Evolutionary conservation across 192 early-diverging fungal genomes (phyloP).

Genomic region (Chytriomyces confervae): DNA sequence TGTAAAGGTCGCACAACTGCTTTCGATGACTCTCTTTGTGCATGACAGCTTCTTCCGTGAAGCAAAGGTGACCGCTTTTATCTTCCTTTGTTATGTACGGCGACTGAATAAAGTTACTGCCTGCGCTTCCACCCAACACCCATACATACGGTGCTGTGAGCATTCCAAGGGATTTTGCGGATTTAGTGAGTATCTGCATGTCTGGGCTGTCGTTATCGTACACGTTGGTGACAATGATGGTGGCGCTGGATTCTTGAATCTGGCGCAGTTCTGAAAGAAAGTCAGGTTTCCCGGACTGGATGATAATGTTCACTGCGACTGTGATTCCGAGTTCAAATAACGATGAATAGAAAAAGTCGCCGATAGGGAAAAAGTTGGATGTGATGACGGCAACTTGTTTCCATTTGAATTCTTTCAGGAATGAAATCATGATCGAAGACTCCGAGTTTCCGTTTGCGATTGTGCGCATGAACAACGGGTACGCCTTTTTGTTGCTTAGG

Average conservation of each 20-base stretch:
- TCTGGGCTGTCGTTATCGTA: slow-evolving; percentile 1
- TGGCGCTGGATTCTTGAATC: not conserved
- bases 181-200: not conserved
- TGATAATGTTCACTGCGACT: slow-evolving; percentile 4
- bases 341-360: slow-evolving; percentile 1
- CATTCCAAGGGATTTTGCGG: not conserved
- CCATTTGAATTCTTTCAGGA: slow-evolving; percentile 10
- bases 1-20: not conserved
- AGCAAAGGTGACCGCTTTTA: slow-evolving; percentile 8
- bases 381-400: not conserved
- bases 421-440: not conserved
- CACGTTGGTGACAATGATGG: slow-evolving; percentile 5
- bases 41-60: not conserved
- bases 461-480: slow-evolving; percentile 10
- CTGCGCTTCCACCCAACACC: not conserved
- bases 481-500: not conserved
- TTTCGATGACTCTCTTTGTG: not conserved
- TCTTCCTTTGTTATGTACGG: not conserved
- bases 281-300: not conserved
- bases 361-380: not conserved
- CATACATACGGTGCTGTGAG: slow-evolving; percentile 1
- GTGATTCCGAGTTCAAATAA: not conserved
- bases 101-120: not conserved
- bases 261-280: slow-evolving; percentile 1
- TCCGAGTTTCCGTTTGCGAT: not conserved